These are phyloP conservation scores for Pleurotus eryngii DNA, from an alignment of 768 basidiomycete genomes.

Conservation along the genomic window DNA sequence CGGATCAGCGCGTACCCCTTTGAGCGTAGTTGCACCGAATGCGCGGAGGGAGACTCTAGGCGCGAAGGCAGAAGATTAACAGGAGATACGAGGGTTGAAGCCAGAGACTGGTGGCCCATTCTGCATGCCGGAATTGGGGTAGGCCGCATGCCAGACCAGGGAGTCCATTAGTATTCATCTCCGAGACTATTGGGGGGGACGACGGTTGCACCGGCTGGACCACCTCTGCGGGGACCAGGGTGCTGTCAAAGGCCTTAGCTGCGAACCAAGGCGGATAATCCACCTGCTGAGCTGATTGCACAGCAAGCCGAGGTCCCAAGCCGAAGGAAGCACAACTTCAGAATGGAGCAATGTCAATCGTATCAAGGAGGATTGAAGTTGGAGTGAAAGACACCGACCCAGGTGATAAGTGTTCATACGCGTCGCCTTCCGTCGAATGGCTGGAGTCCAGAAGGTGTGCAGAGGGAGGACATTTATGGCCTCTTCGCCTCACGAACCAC, in stretches of 20 bases:
- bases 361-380: constrained; percentile 7
- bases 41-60: not conserved
- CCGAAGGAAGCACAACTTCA: not conserved
- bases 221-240: not conserved
- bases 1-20: not conserved
- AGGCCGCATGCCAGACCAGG: not conserved
- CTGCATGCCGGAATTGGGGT: no score
- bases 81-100: no score
- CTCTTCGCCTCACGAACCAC: no score
- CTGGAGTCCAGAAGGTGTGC: not conserved
- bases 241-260: constrained; percentile 1
- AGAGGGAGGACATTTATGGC: not conserved
- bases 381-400: constrained; percentile 1
- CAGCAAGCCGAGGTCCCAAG: not conserved
- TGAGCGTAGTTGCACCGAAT: not conserved
- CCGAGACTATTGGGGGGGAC: constrained; percentile 1
- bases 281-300: not conserved
- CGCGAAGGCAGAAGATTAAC: not conserved
- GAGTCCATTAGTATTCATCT: constrained; percentile 5
- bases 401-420: constrained; percentile 1
- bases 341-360: constrained; percentile 8
- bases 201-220: not conserved
- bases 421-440: not conserved
- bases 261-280: not conserved
- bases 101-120: no score